Evolutionary conservation across 2,329 filamentous ascomycete genomes (phyloP), one percentile per base, ranked within the genome.

Genomic region (Nothophoma quercina): DNA sequence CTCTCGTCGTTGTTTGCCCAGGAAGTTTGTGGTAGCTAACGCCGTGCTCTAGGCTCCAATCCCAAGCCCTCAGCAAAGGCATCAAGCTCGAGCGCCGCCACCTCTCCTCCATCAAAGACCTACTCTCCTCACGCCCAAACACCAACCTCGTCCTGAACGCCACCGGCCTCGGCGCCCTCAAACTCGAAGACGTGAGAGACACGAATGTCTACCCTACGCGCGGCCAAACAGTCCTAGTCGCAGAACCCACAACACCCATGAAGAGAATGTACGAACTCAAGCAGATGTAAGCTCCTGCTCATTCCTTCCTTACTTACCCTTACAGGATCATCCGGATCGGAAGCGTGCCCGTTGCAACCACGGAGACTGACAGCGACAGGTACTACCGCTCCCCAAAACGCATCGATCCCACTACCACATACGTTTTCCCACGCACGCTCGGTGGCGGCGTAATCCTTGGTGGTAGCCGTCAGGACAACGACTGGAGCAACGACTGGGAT

Each of bases 381-480:
- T 70, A 67, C 18, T 72, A 79, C 58, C 75, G 77, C 28, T 73
- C 73, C 0, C 76, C 76, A 2, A 69, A 72, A 22, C 71, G 78
- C 21, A 68, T 78, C 12, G 74, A 77, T 44, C 74, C 73, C 16
- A 71, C 76, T 15, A 75, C 73, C 0, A 77, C 77, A 0, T 79
- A 80, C 50, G 68, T 81, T 6, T 79, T 81, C 54, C 77, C 76
- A 3, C 68, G 78, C 2, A 70, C 74, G 1, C 67, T 75, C 5
- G 83, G 86, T n/a, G 93, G 93, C 18, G 93, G 93, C 12, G 93
- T 91, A 0, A 82, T 96, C 30, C 78, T 96, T 1, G 93, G 93
- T 19, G 93, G 93, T 1, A 93, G 88, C 35, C 90, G 95, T 63
- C 86, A 92, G 71, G 85, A 88, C 62, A 83, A 87, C 34, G 88